Base-by-base conservation (phyloP, 345 rosid genomes). In the Fremontodendron californicum region DNA sequence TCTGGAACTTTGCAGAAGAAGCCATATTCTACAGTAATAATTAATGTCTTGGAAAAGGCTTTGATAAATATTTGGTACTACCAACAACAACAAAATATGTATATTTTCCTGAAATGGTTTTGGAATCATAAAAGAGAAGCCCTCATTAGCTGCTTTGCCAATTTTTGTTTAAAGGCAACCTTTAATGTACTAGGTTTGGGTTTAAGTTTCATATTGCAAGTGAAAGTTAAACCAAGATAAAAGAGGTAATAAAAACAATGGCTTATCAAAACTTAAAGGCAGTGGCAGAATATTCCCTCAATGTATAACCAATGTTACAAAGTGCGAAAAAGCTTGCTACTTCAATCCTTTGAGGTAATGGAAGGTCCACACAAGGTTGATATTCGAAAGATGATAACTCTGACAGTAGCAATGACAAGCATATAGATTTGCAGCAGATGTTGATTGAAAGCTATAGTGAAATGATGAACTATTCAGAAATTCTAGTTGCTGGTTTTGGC, bases 1-100 rank as follows among this genome's bases (percentile, higher is more conserved):
- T 46, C 75, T 49, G 64, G 72, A 70, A 60, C 51, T 23, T 62
- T 70, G 23, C 43, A 35, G 70, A 12, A 64, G 57, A 19, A 52
- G 23, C 57, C 25, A 52, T 25, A 52, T n/a, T 54, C 27, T 54
- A 54, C 60, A n/a, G 11, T 54, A 21, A 51, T 51, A 51, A 18
- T 19, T 8, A 52, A 9, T 21, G 60, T 55, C 60, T 21, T n/a
- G 0, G 10, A 55, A 55, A n/a, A 55, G 0, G 60, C 13, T 55
- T 21, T 55, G 60, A 55, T 55, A 55, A 55, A n/a, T n/a, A n/a
- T n/a, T 55, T 55, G 60, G 29, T 12, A 1, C 60, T 6, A 55
- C 9, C 60, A 46, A 46, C 8, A 21, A 3, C 40, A 55, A 55
- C 1, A 55, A n/a, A 21, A 9, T 7, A 55, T n/a, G 2, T 55